Evolutionary conservation across 2,329 filamentous ascomycete species (phyloP), one percentile per base, ranked within the genome.

Genomic region (Periglandula ipomoeae): DNA sequence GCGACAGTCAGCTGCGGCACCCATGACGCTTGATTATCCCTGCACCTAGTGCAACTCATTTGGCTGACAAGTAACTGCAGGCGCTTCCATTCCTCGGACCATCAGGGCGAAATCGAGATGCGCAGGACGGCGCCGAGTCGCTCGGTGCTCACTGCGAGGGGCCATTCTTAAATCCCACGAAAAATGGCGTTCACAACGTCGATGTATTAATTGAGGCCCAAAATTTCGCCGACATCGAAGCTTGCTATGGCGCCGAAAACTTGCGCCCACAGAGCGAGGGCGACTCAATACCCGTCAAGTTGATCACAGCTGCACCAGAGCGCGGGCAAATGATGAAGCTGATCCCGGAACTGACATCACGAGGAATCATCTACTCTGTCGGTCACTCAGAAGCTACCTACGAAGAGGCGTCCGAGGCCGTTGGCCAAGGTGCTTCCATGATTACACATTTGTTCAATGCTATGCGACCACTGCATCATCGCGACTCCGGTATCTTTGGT

Each of bases 381-480:
- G 89, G 89, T 7, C 89, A 95, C 68, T 89, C 88, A 0, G 87
- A 94, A 64, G 86, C 89, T 13, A 88, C 85, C 0, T 95, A 91
- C 62, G 87, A 94, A 65, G 76, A 91, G 61, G 88, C 87, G 1
- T 81, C 84, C 4, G 68, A 71, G 4, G 86, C 87, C 19, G 78
- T 93, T 3, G 72, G 71, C n/a, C 75, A 81, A 6, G 89, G 89
- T 46, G 87, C 87, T 2, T 86, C 79, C 44, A 95, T 94, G 87
- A 86, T 95, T 56, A 95, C 89, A 0, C 89, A 95, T 61, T 75
- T 95, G 1, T 95, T 95, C 78, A 95, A 95, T 64, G 89, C 89
- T 23, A 95, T 95, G 89, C 78, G 83, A 1, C 89, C 89, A 13
- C 79, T 95, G 45, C 87, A 93, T 65, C 89, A 96, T 72, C 85